A percentile compares a stretch with the other conserved stretches of the same genome.
Evolutionary conservation across 78 protist genomes (phyloP).

Genomic region (Neovahlkampfia damariscottae): DNA sequence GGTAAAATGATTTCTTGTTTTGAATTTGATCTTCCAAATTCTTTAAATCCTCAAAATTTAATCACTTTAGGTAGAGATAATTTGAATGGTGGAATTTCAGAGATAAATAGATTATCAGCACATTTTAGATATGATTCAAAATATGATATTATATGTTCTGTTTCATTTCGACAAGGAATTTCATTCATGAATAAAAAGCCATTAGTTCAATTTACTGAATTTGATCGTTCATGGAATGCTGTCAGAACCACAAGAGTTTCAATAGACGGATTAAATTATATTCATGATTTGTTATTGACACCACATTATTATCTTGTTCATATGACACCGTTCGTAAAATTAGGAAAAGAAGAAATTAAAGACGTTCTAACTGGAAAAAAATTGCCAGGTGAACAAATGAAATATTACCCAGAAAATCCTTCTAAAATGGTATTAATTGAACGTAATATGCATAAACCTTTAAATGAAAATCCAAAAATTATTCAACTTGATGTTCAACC

Average conservation of each 20-base stretch:
- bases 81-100: neutral
- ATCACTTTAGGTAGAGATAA: conserved; percentile 1
- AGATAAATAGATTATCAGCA: conserved; percentile 2
- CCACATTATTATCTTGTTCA: conserved; percentile 5
- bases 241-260: neutral
- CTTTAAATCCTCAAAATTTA: neutral
- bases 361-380: neutral
- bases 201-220: neutral
- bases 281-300: conserved; percentile 5
- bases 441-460: neutral
- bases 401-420: neutral
- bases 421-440: conserved; percentile 10
- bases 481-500: conserved; percentile 1
- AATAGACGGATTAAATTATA: conserved; percentile 8
- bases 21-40: conserved; percentile 8
- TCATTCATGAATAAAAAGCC: neutral
- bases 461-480: neutral
- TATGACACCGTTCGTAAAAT: conserved; percentile 14
- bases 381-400: conserved; percentile 1
- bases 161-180: neutral
- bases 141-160: neutral
- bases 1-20: conserved; percentile 8
- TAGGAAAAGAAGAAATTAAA: neutral
- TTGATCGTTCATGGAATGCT: conserved; percentile 7
- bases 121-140: neutral